phyloP scores from a whole-genome alignment of 352 stramenopile species.

The Thraustochytrium striatum region DNA sequence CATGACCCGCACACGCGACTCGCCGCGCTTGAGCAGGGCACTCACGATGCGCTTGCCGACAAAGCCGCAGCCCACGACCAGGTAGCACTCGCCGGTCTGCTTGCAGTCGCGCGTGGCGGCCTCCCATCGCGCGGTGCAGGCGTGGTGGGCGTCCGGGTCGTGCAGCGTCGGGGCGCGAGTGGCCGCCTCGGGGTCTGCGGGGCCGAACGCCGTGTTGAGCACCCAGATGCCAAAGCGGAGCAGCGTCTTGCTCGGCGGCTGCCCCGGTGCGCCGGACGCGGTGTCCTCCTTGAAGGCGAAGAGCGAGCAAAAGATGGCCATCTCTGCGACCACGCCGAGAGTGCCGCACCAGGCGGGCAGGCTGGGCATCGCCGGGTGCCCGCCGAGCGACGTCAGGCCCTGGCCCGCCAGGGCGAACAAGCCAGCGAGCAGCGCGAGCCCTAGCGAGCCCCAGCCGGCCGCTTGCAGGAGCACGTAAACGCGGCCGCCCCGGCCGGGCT shows the following conservation, averaged over 20 bases:
- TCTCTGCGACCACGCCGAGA: slow-evolving; percentile 4
- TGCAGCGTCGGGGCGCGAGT: neutral
- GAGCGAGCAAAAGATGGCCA: slow-evolving; percentile 2
- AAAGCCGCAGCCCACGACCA: slow-evolving; percentile 34
- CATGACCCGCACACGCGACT: slow-evolving; percentile 18
- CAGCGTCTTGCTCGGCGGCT: neutral
- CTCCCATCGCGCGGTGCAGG: slow-evolving; percentile 2
- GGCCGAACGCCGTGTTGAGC: slow-evolving; percentile 17
- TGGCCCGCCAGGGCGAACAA: neutral
- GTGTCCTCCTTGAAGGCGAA: slow-evolving; percentile 8
- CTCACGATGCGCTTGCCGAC: slow-evolving; percentile 34
- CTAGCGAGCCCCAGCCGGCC: neutral
- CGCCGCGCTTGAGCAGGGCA: slow-evolving; percentile 8
- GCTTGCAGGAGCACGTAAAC: slow-evolving; percentile 4
- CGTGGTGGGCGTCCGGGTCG: slow-evolving; percentile 16
- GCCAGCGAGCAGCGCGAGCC: neutral
- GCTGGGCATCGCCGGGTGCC: neutral
- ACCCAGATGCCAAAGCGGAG: neutral
- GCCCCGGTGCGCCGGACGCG: neutral
- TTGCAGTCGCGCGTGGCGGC: neutral
- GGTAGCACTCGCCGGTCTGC: slow-evolving; percentile 14
- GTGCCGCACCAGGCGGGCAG: neutral
- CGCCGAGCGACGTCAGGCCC: neutral
- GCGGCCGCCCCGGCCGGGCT: slow-evolving; percentile 15
- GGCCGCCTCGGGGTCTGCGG: neutral